phyloP scores from a whole-genome alignment of 306 rosid genomes.

The Corylus avellana region DNA sequence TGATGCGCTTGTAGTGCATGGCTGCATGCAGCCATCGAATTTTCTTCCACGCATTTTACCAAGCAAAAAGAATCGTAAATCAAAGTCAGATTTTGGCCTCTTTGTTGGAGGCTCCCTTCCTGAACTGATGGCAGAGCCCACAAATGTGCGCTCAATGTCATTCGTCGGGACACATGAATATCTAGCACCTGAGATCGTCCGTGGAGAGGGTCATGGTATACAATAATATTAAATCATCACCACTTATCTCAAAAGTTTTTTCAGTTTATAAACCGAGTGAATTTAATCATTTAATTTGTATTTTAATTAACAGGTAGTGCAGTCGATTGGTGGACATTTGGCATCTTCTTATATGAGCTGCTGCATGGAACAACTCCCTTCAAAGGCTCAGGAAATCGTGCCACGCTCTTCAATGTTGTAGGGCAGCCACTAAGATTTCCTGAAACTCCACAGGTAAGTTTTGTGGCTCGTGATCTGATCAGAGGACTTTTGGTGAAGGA shows the following conservation, averaged over 20 bases:
- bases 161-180: slow-evolving; percentile 93
- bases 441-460: slow-evolving; percentile 60
- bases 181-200: slow-evolving; percentile 89
- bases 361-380: slow-evolving; percentile 86
- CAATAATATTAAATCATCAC: too few species aligned
- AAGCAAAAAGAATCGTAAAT: slow-evolving; percentile 68
- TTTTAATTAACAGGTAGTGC: slow-evolving; percentile 48
- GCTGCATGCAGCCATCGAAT: slow-evolving; percentile 55
- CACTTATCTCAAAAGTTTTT: too few species aligned
- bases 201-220: slow-evolving; percentile 87
- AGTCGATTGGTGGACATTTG: slow-evolving; percentile 96
- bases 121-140: slow-evolving; percentile 89
- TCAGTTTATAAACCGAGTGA: too few species aligned
- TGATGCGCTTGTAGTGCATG: slow-evolving; percentile 49
- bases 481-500: slow-evolving; percentile 78
- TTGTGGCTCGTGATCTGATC: slow-evolving; percentile 68
- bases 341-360: slow-evolving; percentile 86
- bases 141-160: slow-evolving; percentile 91
- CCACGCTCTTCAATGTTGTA: slow-evolving; percentile 81
- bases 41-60: slow-evolving; percentile 83
- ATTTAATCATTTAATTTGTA: too few species aligned
- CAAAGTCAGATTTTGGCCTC: slow-evolving; percentile 81
- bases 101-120: slow-evolving; percentile 62
- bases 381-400: slow-evolving; percentile 77
- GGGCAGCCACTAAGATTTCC: slow-evolving; percentile 88